Percentiles rank a stretch among this genome's conserved stretches.
These are phyloP conservation scores for Psilocybe sp. DNA, from an alignment of 768 basidiomycete genomes.

Conservation along the genomic window DNA sequence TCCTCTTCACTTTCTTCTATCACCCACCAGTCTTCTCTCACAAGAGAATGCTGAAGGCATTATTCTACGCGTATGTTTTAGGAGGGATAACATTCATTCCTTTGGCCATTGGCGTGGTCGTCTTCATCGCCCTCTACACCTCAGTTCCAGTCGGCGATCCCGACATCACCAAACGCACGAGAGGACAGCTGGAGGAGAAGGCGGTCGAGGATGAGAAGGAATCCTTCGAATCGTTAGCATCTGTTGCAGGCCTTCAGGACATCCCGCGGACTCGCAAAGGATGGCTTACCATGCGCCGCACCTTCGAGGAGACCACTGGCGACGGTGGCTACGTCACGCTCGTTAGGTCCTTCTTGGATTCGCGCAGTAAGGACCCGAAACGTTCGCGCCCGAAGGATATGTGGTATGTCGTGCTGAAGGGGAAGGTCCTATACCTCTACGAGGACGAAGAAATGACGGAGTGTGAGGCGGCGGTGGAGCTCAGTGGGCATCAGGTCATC, in stretches of 20 bases:
- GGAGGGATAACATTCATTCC: slow-evolving; percentile 92
- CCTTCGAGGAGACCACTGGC: slow-evolving; percentile 62
- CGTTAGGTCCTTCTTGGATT: slow-evolving; percentile 76
- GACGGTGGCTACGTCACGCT: slow-evolving; percentile 78
- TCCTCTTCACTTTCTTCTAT: slow-evolving; percentile 9
- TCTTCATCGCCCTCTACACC: slow-evolving; percentile 76
- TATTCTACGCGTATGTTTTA: slow-evolving; percentile 82
- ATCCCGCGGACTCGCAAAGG: slow-evolving; percentile 65
- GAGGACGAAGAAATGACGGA: slow-evolving; percentile 91
- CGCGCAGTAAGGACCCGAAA: slow-evolving; percentile 83
- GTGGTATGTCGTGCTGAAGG: slow-evolving; percentile 93
- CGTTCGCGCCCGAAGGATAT: slow-evolving; percentile 83
- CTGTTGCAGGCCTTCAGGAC: slow-evolving; percentile 47
- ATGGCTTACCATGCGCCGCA: slow-evolving; percentile 81
- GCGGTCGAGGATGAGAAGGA: slow-evolving; percentile 25
- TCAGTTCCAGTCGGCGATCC: slow-evolving; percentile 73
- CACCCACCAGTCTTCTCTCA: slow-evolving; percentile 8
- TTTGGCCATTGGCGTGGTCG: slow-evolving; percentile 53
- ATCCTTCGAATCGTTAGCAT: slow-evolving; percentile 17
- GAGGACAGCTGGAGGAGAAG: slow-evolving; percentile 23
- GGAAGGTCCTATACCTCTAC: slow-evolving; percentile 87
- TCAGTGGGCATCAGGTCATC: slow-evolving; percentile 73
- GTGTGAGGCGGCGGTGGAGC: slow-evolving; percentile 86
- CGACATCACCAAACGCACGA: slow-evolving; percentile 41
- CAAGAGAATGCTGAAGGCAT: slow-evolving; percentile 61